Base-by-base conservation (phyloP, 176 grass and related monocot genomes). In the Areca catechu region DNA sequence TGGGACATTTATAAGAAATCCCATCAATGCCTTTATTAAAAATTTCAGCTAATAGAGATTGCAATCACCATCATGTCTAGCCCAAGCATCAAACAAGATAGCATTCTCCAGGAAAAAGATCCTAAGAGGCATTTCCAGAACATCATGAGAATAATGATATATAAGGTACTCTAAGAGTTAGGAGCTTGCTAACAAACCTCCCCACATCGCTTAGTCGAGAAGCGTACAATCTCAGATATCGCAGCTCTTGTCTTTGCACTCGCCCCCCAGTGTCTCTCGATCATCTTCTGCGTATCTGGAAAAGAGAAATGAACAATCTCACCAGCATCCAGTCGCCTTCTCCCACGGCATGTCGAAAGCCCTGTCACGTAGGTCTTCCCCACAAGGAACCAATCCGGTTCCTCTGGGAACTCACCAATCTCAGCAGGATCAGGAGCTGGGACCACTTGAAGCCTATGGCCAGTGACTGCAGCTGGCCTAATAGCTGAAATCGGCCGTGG, bases 241-340 rank as follows among this genome's bases (percentile, higher is more conserved):
- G 82, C 56, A 4, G 69, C 66, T 1, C 73, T 79, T 16, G 84
- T 81, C 58, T 79, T 95, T 27, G 27, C 17, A 0, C 76, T 83
- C 20, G 86, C 34, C 54, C 75, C 76, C 2, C 80, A 30, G 29
- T 30, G 0, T 48, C 76, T 76, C 0, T 74, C 54, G 20, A 74
- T 67, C 19, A 19, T n/a, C 28, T 50, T 73, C 16, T 61, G 51
- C 25, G 20, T 52, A 22, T 72, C 82, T 17, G 90, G 85, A 82
- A 95, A 95, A 16, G 74, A 14, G 22, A 95, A 95, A 77, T 89
- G 79, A 28, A 95, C 82, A 23, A 95, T 65, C 67, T 95, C 90
- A 5, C 79, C 85, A 10, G 79, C 73, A 59, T 95, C 82, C 49
- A 86, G 15, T 21, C 21, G 17, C 59, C 50, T 76, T 62, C 72